phyloP scores from a whole-genome alignment of 148 eudicot genomes.

The Rhododendron mucronatum region DNA sequence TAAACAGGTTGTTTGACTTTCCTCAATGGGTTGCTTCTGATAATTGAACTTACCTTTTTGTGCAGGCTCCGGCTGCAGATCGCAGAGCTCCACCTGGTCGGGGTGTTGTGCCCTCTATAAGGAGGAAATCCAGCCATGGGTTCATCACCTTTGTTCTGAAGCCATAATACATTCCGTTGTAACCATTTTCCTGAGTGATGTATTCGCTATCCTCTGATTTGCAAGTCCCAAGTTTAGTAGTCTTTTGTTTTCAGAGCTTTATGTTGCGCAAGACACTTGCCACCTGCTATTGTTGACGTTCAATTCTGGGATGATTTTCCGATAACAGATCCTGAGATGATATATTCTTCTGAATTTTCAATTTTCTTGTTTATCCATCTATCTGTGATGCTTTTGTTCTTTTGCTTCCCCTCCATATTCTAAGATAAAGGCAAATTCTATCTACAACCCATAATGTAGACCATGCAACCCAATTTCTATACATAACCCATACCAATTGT shows the following conservation, averaged over 20 bases:
- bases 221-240: neutral
- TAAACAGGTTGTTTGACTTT: neutral
- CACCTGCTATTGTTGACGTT: neutral
- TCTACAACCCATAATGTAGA: too few species aligned
- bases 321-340: neutral
- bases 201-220: neutral
- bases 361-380: too few species aligned
- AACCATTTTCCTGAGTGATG: neutral
- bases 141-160: neutral
- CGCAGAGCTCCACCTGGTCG: conserved; percentile 66
- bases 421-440: too few species aligned
- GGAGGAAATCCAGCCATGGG: conserved; percentile 39
- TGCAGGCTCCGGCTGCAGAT: conserved; percentile 74
- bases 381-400: too few species aligned
- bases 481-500: too few species aligned
- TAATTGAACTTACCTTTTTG: neutral
- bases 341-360: too few species aligned
- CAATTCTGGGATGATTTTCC: neutral
- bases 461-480: too few species aligned
- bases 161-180: neutral
- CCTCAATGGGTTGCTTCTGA: neutral
- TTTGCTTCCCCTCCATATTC: too few species aligned
- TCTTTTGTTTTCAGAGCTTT: neutral
- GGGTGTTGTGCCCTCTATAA: conserved; percentile 57
- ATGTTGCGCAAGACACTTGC: neutral